These are phyloP conservation scores for Extremus antarcticus DNA, from an alignment of 495 filamentous ascomycete species.

Conservation along the genomic window DNA sequence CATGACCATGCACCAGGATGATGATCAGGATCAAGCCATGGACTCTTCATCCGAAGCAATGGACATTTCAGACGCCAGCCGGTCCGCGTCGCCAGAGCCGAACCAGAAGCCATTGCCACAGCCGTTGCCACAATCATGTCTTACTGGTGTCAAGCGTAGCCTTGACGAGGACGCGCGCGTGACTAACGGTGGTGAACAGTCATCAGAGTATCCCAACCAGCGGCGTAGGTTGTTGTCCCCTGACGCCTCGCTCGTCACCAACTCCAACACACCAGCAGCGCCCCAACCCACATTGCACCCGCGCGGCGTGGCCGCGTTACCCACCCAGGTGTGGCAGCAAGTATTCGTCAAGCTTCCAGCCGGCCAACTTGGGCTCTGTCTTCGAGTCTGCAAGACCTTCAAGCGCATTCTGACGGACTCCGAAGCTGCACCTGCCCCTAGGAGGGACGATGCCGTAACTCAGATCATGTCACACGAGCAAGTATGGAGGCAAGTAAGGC, in stretches of 20 bases:
- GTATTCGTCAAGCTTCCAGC: slow-evolving; percentile 27
- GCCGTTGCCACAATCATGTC: not conserved
- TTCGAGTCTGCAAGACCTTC: slow-evolving; percentile 29
- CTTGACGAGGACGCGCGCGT: not conserved
- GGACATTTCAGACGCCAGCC: slow-evolving; percentile 6
- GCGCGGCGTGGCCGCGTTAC: slow-evolving; percentile 3
- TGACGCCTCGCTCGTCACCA: not conserved
- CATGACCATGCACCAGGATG: not conserved
- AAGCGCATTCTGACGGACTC: slow-evolving; percentile 35
- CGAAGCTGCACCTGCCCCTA: slow-evolving; percentile 15
- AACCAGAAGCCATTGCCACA: not conserved
- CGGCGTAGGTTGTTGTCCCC: not conserved
- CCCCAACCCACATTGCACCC: not conserved
- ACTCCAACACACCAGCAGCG: no score
- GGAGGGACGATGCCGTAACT: not conserved
- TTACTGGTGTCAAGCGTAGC: slow-evolving; percentile 6
- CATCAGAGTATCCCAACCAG: not conserved
- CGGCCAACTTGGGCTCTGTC: slow-evolving; percentile 23
- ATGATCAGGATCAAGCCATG: not conserved
- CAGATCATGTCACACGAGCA: not conserved
- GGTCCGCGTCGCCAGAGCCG: slow-evolving; percentile 1
- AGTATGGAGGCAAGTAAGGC: slow-evolving; percentile 34
- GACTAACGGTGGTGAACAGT: not conserved
- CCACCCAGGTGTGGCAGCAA: slow-evolving; percentile 29
- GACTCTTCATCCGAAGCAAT: slow-evolving; percentile 4